A percentile compares a stretch with the other conserved stretches of the same genome.
These are phyloP conservation scores for Vitis amurensis DNA, from an alignment of 164 flowering plant genomes.

Conservation along the genomic window DNA sequence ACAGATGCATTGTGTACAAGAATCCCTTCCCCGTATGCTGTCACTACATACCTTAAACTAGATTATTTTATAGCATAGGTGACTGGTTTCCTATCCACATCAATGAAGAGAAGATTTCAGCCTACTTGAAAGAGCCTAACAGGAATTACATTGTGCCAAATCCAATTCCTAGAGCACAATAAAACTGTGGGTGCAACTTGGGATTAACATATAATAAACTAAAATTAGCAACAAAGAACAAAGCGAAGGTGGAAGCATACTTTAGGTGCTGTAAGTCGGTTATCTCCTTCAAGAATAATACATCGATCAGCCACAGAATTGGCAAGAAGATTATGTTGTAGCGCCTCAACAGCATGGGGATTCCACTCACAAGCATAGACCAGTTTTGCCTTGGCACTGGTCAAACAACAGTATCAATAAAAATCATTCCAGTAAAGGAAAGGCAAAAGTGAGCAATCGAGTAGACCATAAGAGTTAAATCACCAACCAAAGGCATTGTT, in stretches of 20 bases:
- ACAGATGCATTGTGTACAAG: background rate
- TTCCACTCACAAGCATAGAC: constrained; percentile 99
- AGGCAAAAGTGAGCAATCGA: background rate
- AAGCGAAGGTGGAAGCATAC: constrained; percentile 33
- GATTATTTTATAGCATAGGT: too few relatives aligned
- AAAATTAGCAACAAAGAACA: background rate
- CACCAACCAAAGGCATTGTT: background rate
- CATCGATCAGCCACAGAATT: constrained; percentile 80
- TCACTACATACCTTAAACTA: too few relatives aligned
- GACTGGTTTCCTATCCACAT: too few relatives aligned
- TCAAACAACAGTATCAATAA: constrained; percentile 13
- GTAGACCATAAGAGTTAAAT: background rate
- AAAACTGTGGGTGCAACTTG: too few relatives aligned
- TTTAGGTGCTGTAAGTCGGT: constrained; percentile 67
- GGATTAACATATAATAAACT: background rate
- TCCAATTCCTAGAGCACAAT: too few relatives aligned
- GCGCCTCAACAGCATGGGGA: constrained; percentile 87
- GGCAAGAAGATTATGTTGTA: constrained; percentile 58
- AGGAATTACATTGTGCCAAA: too few relatives aligned
- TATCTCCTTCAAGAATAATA: constrained; percentile 89
- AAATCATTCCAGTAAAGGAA: background rate
- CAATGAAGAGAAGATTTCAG: too few relatives aligned
- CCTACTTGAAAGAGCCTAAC: too few relatives aligned
- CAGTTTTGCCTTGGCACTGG: constrained; percentile 80
- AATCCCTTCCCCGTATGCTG: background rate